These are phyloP conservation scores for Biscutella laevigata DNA, from an alignment of 441 rosid genomes.

Conservation along the genomic window DNA sequence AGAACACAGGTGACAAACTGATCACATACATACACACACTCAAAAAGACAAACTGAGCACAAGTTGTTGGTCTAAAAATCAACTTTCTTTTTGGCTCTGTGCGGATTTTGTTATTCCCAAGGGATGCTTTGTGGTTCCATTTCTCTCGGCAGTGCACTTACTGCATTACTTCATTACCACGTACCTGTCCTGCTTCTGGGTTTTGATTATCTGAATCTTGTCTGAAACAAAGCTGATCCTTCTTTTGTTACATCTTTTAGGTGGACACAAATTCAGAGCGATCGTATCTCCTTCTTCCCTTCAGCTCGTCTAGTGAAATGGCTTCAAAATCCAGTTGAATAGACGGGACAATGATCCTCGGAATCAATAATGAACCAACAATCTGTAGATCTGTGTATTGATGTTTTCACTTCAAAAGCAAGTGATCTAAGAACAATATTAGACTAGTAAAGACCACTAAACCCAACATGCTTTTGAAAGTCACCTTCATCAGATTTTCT, in stretches of 20 bases:
- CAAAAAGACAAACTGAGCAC: too few species aligned
- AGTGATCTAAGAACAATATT: background rate
- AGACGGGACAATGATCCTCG: slow-evolving; percentile 20
- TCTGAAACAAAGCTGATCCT: background rate
- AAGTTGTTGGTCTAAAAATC: background rate
- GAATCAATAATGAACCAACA: background rate
- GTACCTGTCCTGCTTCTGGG: slow-evolving; percentile 16
- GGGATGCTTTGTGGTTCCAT: slow-evolving; percentile 75
- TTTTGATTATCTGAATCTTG: slow-evolving; percentile 2
- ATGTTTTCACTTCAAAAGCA: slow-evolving; percentile 13
- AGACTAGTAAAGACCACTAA: background rate
- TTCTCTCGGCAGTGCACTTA: slow-evolving; percentile 73
- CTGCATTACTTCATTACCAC: slow-evolving; percentile 59
- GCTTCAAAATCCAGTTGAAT: slow-evolving; percentile 48
- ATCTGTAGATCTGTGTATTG: slow-evolving; percentile 10
- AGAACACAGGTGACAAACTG: background rate
- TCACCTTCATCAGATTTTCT: slow-evolving; percentile 11
- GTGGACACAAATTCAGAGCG: slow-evolving; percentile 70
- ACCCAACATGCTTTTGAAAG: background rate
- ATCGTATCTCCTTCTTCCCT: slow-evolving; percentile 72
- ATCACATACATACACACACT: too few species aligned
- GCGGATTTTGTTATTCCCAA: slow-evolving; percentile 69
- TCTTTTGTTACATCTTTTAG: slow-evolving; percentile 22
- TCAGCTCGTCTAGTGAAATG: slow-evolving; percentile 76
- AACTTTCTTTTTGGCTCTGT: background rate